Conservation (phyloP, 2,329 filamentous ascomycete species). For the Hypoxylon sp. region DNA sequence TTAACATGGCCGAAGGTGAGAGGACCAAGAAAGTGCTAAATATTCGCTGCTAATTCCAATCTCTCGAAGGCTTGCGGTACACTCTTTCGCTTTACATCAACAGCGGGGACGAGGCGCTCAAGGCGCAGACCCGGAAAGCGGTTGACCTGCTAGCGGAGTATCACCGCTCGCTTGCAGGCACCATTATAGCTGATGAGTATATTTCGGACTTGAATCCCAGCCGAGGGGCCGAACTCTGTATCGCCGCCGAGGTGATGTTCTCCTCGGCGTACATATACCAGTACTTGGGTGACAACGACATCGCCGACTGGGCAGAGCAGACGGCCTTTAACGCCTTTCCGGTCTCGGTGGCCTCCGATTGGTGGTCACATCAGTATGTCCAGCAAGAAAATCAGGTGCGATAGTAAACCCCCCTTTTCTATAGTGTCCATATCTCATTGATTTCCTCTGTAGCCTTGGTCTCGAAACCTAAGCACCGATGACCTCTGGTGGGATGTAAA, state of each 20-base stretch:
- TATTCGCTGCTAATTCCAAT: not conserved
- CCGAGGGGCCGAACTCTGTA: conserved; percentile 53
- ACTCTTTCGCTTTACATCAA: conserved; percentile 57
- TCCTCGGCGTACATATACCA: conserved; percentile 48
- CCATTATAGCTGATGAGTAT: conserved; percentile 58
- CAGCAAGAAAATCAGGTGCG: conserved; percentile 63
- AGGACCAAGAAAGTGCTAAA: not conserved
- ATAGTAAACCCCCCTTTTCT: not conserved
- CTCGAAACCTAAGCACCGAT: conserved; percentile 56
- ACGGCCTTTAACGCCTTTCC: conserved; percentile 68
- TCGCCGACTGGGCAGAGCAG: conserved; percentile 65
- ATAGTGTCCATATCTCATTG: not conserved
- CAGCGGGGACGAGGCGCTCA: conserved; percentile 53
- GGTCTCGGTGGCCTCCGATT: conserved; percentile 64
- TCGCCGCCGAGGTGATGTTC: conserved; percentile 47
- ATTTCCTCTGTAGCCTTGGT: conserved; percentile 55
- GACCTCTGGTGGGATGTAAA: conserved; percentile 62
- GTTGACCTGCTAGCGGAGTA: conserved; percentile 55
- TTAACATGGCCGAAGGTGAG: conserved; percentile 59
- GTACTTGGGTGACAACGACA: conserved; percentile 48
- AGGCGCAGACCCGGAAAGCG: conserved; percentile 53
- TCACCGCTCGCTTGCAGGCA: conserved; percentile 57
- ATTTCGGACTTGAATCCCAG: conserved; percentile 54
- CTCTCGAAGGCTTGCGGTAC: conserved; percentile 54
- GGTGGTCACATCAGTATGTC: conserved; percentile 70